These are phyloP conservation scores for Curvularia sp. DNA, from an alignment of 2,329 filamentous ascomycete genomes.

Conservation along the genomic window DNA sequence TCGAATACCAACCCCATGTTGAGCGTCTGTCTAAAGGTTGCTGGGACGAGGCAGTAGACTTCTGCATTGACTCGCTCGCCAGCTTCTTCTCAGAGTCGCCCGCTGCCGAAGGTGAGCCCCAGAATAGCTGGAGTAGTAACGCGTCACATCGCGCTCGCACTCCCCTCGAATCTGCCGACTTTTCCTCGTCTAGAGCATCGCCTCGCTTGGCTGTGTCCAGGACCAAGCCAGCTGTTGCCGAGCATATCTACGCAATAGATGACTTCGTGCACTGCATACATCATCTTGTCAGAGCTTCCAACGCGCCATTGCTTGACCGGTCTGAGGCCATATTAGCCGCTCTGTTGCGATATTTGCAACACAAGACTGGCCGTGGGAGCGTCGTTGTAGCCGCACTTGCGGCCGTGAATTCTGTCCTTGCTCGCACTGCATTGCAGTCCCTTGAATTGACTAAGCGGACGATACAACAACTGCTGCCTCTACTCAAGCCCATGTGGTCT, in stretches of 20 bases:
- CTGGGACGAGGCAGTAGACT: constrained; percentile 74
- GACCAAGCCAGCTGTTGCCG: constrained; percentile 30
- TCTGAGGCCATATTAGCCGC: constrained; percentile 63
- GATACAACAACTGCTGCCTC: constrained; percentile 68
- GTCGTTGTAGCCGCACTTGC: constrained; percentile 76
- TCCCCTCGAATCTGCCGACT: constrained; percentile 39
- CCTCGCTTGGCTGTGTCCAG: constrained; percentile 31
- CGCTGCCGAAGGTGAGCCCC: constrained; percentile 31
- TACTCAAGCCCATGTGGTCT: constrained; percentile 79
- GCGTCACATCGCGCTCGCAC: constrained; percentile 42
- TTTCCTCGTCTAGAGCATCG: constrained; percentile 32
- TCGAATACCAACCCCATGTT: constrained; percentile 76
- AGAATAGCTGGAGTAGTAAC: constrained; percentile 40
- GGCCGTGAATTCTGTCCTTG: constrained; percentile 74
- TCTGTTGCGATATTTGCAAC: constrained; percentile 67
- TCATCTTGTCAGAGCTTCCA: constrained; percentile 68
- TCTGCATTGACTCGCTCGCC: constrained; percentile 71
- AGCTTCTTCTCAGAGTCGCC: constrained; percentile 31
- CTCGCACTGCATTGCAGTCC: constrained; percentile 71
- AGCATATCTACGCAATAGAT: constrained; percentile 38
- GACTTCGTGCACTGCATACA: constrained; percentile 68
- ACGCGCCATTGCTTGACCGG: constrained; percentile 68
- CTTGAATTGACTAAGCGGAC: constrained; percentile 66
- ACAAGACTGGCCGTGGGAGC: constrained; percentile 69
- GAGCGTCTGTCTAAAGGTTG: constrained; percentile 75